Base-by-base conservation (phyloP, 2,329 filamentous ascomycete genomes). In the Hypoxylon sp. region DNA sequence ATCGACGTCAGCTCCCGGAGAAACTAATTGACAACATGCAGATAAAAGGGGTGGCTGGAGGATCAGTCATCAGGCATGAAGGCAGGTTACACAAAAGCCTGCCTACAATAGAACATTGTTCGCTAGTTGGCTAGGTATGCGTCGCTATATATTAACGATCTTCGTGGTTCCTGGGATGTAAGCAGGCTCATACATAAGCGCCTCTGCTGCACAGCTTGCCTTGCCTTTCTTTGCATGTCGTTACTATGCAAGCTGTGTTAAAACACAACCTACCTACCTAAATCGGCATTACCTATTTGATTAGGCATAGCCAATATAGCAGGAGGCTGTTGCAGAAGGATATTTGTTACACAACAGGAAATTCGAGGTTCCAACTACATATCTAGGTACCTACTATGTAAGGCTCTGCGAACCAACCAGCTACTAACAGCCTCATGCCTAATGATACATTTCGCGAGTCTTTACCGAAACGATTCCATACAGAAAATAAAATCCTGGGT, bases 31-130 rank as follows among this genome's bases (percentile, higher is more conserved):
- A 46, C 41, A 30, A 55, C 38, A 70, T 67, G 64, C 60, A 59
- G 36, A 52, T 60, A 60, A 70, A 68, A 65, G 65, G 68, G 68
- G 68, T 68, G 68, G 68, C 49, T 64, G 68, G 67, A 67, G 57
- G 68, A 70, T 70, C 67, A 62, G 45, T 68, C 49, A 63, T 69
- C 60, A 52, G 52, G 45, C 41, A 68, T 58, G 55, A 46, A 63
- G 55, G 36, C 38, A 64, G 46, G 34, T 64, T 67, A 64, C 59
- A 69, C 67, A 53, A 51, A 10, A 46, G 21, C 11, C 41, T 58
- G 60, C 58, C 34, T 65, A 57, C 60, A 57, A 67, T 59, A 62
- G 51, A 60, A 60, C 57, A 57, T 55, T 23, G 28, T 63, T 63
- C 45, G 41, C 17, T 11, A 10, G 28, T 63, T 63, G 38, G 41